A percentile compares a stretch with the other conserved stretches of the same genome.
These are phyloP conservation scores for Cordyceps farinosa DNA, from an alignment of 2,329 filamentous ascomycete genomes.

Conservation along the genomic window DNA sequence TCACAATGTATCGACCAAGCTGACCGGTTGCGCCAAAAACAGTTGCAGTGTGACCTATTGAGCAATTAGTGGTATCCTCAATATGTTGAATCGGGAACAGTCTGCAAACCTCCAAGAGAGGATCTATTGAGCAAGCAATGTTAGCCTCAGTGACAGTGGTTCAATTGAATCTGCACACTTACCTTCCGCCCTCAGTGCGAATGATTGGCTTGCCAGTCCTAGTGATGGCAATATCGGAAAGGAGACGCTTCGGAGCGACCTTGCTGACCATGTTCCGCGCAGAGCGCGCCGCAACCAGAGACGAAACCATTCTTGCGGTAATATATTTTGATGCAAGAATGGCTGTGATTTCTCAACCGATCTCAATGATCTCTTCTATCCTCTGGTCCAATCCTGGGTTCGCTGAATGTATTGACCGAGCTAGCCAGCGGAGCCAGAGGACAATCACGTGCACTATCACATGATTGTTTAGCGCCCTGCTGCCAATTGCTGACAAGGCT, in stretches of 20 bases:
- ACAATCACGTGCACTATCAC: background rate
- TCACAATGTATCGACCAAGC: constrained; percentile 95
- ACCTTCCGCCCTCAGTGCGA: constrained; percentile 86
- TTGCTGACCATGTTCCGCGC: constrained; percentile 45
- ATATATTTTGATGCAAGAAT: constrained; percentile 27
- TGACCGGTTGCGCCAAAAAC: constrained; percentile 98
- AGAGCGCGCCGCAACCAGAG: constrained; percentile 55
- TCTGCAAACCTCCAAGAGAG: constrained; percentile 72
- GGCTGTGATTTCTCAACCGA: constrained; percentile 22
- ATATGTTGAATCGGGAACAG: constrained; percentile 17
- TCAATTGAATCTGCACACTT: constrained; percentile 36
- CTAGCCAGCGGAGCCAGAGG: background rate
- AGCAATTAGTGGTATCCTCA: constrained; percentile 27
- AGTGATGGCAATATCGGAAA: constrained; percentile 88
- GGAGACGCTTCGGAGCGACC: constrained; percentile 47
- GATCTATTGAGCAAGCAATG: constrained; percentile 54
- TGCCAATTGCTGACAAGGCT: background rate
- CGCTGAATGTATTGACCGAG: constrained; percentile 7
- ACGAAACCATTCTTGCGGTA: constrained; percentile 50
- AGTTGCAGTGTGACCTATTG: constrained; percentile 83
- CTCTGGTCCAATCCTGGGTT: constrained; percentile 1
- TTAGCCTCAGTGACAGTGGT: constrained; percentile 26
- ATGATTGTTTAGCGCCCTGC: background rate
- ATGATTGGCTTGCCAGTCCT: constrained; percentile 95
- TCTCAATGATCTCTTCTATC: background rate